phyloP scores from a whole-genome alignment of 257 asterid species.

The Jacaranda copaia region DNA sequence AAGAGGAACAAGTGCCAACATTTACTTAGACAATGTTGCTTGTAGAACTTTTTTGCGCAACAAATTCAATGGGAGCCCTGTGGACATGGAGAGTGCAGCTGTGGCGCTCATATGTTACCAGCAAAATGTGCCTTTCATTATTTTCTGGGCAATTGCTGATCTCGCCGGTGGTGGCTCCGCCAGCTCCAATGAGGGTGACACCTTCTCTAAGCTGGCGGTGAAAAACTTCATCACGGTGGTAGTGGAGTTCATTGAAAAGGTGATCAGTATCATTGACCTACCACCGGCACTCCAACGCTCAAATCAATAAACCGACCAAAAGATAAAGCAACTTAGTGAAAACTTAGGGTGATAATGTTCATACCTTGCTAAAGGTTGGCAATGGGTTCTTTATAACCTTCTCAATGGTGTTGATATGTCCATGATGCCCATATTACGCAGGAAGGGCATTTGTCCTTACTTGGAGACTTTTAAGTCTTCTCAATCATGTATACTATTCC shows the following conservation, averaged over 20 bases:
- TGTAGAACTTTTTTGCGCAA: slow-evolving; percentile 44
- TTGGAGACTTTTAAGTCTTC: too few relatives aligned
- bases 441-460: too few relatives aligned
- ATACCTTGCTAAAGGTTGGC: too few relatives aligned
- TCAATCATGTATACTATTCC: too few relatives aligned
- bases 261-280: slow-evolving; percentile 7
- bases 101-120: slow-evolving; percentile 58
- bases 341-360: too few relatives aligned
- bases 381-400: too few relatives aligned
- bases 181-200: slow-evolving; percentile 56
- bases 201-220: slow-evolving; percentile 52
- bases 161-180: slow-evolving; percentile 61
- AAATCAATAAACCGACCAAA: too few relatives aligned
- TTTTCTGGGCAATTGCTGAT: slow-evolving; percentile 64
- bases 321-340: too few relatives aligned
- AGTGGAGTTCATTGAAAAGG: slow-evolving; percentile 50
- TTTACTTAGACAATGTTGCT: slow-evolving; percentile 61
- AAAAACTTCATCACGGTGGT: slow-evolving; percentile 51
- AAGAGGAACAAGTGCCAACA: slow-evolving; percentile 57
- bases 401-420: too few relatives aligned
- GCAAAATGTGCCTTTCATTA: slow-evolving; percentile 59
- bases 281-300: not conserved
- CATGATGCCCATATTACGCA: too few relatives aligned
- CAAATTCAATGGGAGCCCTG: slow-evolving; percentile 44
- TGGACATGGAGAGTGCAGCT: slow-evolving; percentile 68